These are phyloP conservation scores for Colletotrichum aenigma DNA, from an alignment of 2,329 filamentous ascomycete genomes.

Conservation along the genomic window DNA sequence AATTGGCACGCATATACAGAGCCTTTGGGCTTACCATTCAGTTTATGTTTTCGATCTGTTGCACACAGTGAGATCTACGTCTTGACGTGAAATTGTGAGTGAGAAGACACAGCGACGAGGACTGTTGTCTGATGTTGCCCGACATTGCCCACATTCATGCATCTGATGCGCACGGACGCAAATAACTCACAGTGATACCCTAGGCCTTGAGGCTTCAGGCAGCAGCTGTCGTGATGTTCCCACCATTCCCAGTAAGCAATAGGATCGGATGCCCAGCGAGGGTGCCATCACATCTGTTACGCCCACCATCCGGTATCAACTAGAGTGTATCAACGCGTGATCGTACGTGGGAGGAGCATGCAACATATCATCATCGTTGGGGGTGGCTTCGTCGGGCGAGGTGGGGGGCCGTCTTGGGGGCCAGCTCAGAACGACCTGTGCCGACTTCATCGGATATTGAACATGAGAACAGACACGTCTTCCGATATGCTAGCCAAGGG, in stretches of 20 bases:
- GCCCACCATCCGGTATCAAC: no score
- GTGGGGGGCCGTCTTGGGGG: not conserved
- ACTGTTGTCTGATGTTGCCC: not conserved
- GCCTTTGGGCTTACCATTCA: not conserved
- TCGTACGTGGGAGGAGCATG: no score
- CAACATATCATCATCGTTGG: not conserved
- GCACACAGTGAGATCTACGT: not conserved
- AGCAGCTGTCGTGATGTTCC: no score
- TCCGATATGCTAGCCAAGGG: not conserved
- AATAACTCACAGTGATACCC: no score
- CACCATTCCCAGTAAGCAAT: no score
- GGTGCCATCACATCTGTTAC: no score
- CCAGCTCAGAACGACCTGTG: not conserved
- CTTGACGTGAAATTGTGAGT: not conserved
- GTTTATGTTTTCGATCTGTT: not conserved
- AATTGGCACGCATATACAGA: constrained; percentile 13
- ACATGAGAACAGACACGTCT: not conserved
- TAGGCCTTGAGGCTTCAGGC: no score
- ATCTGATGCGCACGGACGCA: no score
- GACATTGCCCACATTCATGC: not conserved
- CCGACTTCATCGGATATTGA: not conserved
- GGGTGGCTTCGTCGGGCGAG: not conserved
- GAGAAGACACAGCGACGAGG: not conserved
- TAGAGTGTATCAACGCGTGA: no score
- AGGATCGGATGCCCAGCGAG: no score